Evolutionary conservation across 1,284 basidiomycete genomes (phyloP), one percentile per base, ranked within the genome.

Genomic region (Sporisorium sorghi): DNA sequence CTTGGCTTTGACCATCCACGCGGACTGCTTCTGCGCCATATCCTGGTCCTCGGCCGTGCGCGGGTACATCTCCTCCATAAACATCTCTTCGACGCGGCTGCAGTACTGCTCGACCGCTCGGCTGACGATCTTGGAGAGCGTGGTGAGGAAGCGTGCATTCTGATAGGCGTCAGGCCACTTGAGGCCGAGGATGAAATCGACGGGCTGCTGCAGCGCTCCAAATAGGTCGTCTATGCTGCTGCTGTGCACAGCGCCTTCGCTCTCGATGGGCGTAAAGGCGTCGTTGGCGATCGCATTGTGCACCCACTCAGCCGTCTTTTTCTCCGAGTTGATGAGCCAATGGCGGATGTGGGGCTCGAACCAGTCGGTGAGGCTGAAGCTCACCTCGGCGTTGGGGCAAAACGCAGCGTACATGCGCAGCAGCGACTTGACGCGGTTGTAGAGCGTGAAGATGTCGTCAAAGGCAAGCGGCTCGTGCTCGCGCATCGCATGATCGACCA

Each of bases 211-310:
- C 64, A 98, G 88, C 1, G 95, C 97, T 62, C 93, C 94, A 80
- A 98, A 97, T 1, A 99, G 87, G 85, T 99, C 97, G 42, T 95
- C 90, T 61, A 99, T 95, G 0, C 95, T 98, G 39, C 94, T 95
- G 81, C 93, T 96, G 81, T 97, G 93, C 76, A 93, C 92, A 2
- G 88, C 85, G 43, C 90, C 90, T 77, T 94, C 92, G 53, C 67
- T 74, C 26, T 80, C 81, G 54, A 82, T 71, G 3, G 94, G 90
- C 83, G 93, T 89, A 37, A 84, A 83, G 5, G 53, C 44, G 54
- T 84, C 83, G 43, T 64, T 67, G 40, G 57, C 68, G 37, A 83
- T 65, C 10, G 83, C 83, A 30, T 78, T 80, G 60, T 71, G 60
- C 11, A 97, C 94, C 97, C 97, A 99, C 76, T 94, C 91, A 44